Evolutionary conservation across 345 rosid species (phyloP), one percentile per base, ranked within the genome.

Genomic region (Mercurialis annua): DNA sequence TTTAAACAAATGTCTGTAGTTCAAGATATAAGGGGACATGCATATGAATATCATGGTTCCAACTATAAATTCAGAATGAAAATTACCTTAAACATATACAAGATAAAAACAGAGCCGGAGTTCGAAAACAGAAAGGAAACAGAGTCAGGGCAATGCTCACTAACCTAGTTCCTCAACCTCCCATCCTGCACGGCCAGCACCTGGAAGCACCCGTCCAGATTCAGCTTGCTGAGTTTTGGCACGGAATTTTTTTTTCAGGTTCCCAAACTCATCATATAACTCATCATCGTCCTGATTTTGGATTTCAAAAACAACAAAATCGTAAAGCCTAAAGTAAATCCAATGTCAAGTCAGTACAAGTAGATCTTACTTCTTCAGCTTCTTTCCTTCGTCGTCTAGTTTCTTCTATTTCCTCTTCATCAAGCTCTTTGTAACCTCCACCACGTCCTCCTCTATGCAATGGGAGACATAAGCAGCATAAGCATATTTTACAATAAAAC

Each of bases 101-200:
- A 55, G 16, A 24, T 1, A 24, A 15, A 54, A 55, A 16, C 5
- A 11, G 5, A 54, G 31, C 36, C 17, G 27, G 18, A 27, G 16
- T 27, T 53, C 0, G 15, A 54, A 12, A 52, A 46, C 38, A 30
- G 15, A 16, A 4, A 9, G 57, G 51, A 43, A n/a, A 23, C 21
- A 24, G 29, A 23, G 9, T 38, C 64, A 47, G 44, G 44, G 49
- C 1, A 66, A 68, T 29, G n/a, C 36, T 1, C 18, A 63, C 36
- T 47, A 67, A 89, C 99, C 99, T 78, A 91, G 73, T 64, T 91
- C 98, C 72, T 91, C 99, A 65, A 91, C 97, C 67, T 88, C 86
- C 99, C 99, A 94, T 34, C 99, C 99, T 14, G 99, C 97, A 76
- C 99, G 99, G 44, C 99, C 99, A 67, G 92, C 90, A 53, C 95